Evolutionary conservation across 2,329 filamentous ascomycete genomes (phyloP), one percentile per base, ranked within the genome.

Genomic region (Exophiala sp.): DNA sequence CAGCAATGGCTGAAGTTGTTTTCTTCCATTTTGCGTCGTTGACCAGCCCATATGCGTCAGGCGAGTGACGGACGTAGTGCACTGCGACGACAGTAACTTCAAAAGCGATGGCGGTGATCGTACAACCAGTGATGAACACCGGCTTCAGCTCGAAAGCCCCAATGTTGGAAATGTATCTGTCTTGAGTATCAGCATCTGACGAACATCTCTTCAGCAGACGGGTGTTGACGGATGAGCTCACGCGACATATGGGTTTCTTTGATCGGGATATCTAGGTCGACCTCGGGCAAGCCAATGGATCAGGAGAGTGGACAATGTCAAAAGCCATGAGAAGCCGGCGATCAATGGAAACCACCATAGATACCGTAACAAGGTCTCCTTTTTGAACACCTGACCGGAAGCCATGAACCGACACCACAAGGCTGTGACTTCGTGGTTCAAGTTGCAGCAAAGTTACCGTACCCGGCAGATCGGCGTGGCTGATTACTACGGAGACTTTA

Each of bases 281-380:
- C 48, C 48, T 23, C 23, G 13, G 7, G 22, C 42, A 16, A 51
- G 43, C 43, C 42, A 46, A 35, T 42, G 23, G 16, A 46, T 23
- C n/a, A 51, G 48, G 18, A 51, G 42, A 21, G 35, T 35, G 10
- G 42, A 51, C 8, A 46, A 35, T 6, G 42, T 51, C 16, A 51
- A 34, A 32, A 37, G n/a, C 48, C 48, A 47, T n/a, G 38, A 43
- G 19, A 16, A n/a, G 16, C 43, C 37, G 13, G 48, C 43, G 21
- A 41, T 37, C 13, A 46, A 18, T 19, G 48, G 30, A 6, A 46
- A 47, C n/a, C 42, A 24, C 43, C 48, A 46, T 3, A 46, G 13
- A 34, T 43, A 49, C 35, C 19, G 27, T 19, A 29, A 11, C 19
- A 8, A 32, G 13, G 29, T 4, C 8, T 10, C 10, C 27, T 44